These are phyloP conservation scores for Leccinum fibrillosum DNA, from an alignment of 768 basidiomycete genomes.

Conservation along the genomic window DNA sequence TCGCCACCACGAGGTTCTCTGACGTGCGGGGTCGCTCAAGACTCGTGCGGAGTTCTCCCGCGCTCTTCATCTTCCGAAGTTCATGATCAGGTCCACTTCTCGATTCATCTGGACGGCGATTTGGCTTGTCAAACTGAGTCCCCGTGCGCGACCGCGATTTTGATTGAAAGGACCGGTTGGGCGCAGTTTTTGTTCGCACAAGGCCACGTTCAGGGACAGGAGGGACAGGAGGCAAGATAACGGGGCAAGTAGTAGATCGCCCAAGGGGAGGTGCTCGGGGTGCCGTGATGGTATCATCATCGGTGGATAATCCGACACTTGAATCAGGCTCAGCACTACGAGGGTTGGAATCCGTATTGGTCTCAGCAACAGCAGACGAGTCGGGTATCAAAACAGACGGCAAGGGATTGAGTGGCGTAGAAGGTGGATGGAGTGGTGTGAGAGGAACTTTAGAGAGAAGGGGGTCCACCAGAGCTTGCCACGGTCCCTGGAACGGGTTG, in stretches of 20 bases:
- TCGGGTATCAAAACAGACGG: slow-evolving; percentile 45
- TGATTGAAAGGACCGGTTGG: slow-evolving; percentile 51
- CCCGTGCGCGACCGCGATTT: slow-evolving; percentile 39
- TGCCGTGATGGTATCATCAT: slow-evolving; percentile 73
- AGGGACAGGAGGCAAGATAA: slow-evolving; percentile 26
- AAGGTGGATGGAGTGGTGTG: slow-evolving; percentile 62
- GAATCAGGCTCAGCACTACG: slow-evolving; percentile 37
- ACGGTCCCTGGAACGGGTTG: slow-evolving; percentile 93
- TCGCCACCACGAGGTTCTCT: slow-evolving; percentile 29
- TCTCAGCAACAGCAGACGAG: slow-evolving; percentile 46
- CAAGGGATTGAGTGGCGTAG: slow-evolving; percentile 57
- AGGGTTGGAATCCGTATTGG: slow-evolving; percentile 53
- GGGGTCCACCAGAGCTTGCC: slow-evolving; percentile 86
- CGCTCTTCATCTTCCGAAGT: slow-evolving; percentile 82
- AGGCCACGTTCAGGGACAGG: slow-evolving; percentile 42
- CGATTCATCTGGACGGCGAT: slow-evolving; percentile 36
- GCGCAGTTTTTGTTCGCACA: slow-evolving; percentile 70
- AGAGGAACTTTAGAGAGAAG: slow-evolving; percentile 62
- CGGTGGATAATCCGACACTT: slow-evolving; percentile 33
- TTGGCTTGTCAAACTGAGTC: slow-evolving; percentile 24
- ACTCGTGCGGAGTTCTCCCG: slow-evolving; percentile 64
- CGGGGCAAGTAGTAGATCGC: slow-evolving; percentile 51
- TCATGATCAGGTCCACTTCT: slow-evolving; percentile 52
- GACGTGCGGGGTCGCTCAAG: slow-evolving; percentile 26
- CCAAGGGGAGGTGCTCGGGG: slow-evolving; percentile 53